Base-by-base conservation (phyloP, 768 basidiomycete species). In the Tricholoma terreum region DNA sequence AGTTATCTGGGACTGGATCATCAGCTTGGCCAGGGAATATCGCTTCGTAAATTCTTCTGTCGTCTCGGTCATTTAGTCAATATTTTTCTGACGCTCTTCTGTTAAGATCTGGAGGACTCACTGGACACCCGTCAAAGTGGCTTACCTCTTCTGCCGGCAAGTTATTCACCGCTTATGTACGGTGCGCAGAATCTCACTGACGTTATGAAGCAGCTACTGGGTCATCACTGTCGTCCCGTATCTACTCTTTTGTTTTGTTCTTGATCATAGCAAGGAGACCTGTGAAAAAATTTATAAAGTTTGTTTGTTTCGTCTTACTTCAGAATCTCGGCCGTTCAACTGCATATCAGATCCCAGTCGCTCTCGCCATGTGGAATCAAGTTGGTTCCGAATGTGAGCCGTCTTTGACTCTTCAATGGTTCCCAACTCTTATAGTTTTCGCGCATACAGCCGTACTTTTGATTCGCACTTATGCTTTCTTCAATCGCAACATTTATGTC, bases 291-390 rank as follows among this genome's bases (percentile, higher is more conserved):
- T 90, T 56, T 92, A 81, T 76, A 86, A 80, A 75, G 90, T 84
- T 55, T 55, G 43, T 43, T 55, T 43, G 1, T 15, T 40, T 22
- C 15, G 3, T 50, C 21, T 12, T 21, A 19, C 38, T 3, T 45
- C 17, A n/a, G 30, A 27, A 7, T 21, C 30, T 11, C 17, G n/a
- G 8, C 43, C 22, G 10, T n/a, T 40, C 61, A 38, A 57, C 30
- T 15, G 43, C 36, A 50, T 17, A 48, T 52, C 56, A 91, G 89
- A 84, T 90, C 52, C 90, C 90, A 5, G 90, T 91, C 56, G 85
- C 85, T 6, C 79, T 92, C 50, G 89, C 89, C 15, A 87, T 90
- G 84, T 91, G 89, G 89, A 92, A 92, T 64, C 90, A 91, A 80
- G 88, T 90, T 54, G 85, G 87, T 45, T 88, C 89, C 48, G 87